Base-by-base conservation (phyloP, 2,329 filamentous ascomycete species). In the Penicillium sp. region DNA sequence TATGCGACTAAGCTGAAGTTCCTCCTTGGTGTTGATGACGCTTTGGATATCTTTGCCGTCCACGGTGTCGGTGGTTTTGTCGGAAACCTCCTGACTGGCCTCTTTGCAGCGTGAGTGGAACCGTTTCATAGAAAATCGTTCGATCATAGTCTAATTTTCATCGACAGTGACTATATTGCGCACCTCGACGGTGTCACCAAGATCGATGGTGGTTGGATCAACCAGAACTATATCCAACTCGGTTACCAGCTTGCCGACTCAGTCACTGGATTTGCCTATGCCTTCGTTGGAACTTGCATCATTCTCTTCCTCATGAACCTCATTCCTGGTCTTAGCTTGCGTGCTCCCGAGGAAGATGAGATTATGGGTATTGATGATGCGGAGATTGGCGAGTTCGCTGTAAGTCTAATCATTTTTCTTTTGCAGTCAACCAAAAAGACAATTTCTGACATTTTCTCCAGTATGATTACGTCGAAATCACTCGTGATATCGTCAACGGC, bases 1-100 rank as follows among this genome's bases (percentile, higher is more conserved):
- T 95, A 94, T 69, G 91, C 88, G 30, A 96, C 91, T 16, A 94
- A 96, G 78, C 81, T 96, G 66, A 96, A 96, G 77, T 95, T 93
- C 73, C 76, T 91, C 56, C 78, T 95, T 47, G 79, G 82, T 52
- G 86, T 92, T 62, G 91, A 96, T 66, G 91, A 96, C 65, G 89
- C 90, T 3, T 82, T 96, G 49, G 91, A 96, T 73, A 95, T 94
- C 71, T 94, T 93, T 66, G 90, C 90, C 18, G 89, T 91, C 10
- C 90, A 94, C 70, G 88, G 81, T 45, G 79, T 94, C 47, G 90
- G 90, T 46, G 90, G 90, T 42, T 72, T 93, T 13, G 85, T 91
- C 46, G 90, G 90, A 53, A 93, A 93, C 70, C 79, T 93, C 52
- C 79, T 87, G 61, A 94, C 90, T 2, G 90, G 81, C 32, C 86